A percentile compares a stretch with the other conserved stretches of the same genome.
Conservation (phyloP, 2,329 filamentous ascomycete genomes). For the Bipolaris zeicola region DNA sequence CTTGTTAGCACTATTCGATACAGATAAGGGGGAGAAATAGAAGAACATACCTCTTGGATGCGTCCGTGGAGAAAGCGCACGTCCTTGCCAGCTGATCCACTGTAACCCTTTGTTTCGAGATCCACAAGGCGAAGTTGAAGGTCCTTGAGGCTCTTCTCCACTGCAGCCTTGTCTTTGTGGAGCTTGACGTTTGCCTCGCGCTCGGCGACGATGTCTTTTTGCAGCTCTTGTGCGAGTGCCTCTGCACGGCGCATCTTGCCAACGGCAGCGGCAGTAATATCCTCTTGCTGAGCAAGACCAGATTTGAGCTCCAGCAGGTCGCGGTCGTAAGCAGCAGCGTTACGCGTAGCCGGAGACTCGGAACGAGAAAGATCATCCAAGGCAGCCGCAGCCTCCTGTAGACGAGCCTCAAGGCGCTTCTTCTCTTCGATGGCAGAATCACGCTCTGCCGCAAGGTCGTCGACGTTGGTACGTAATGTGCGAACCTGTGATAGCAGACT, state of each 20-base stretch:
- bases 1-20: slow-evolving; percentile 18
- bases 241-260: slow-evolving; percentile 98
- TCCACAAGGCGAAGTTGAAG: slow-evolving; percentile 88
- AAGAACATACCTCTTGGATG: slow-evolving; percentile 81
- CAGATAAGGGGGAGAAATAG: not conserved
- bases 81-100: slow-evolving; percentile 86
- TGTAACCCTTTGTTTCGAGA: slow-evolving; percentile 93
- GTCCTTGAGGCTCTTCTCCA: slow-evolving; percentile 92
- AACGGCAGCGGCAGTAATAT: slow-evolving; percentile 86
- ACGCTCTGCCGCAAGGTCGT: slow-evolving; percentile 84
- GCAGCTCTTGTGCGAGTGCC: slow-evolving; percentile 82
- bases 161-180: slow-evolving; percentile 84
- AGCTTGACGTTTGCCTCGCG: slow-evolving; percentile 80
- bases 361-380: slow-evolving; percentile 86
- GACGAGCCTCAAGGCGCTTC: slow-evolving; percentile 80
- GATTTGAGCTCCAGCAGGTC: slow-evolving; percentile 90
- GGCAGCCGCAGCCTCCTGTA: slow-evolving; percentile 85
- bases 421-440: slow-evolving; percentile 88
- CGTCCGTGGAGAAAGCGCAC: slow-evolving; percentile 93
- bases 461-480: slow-evolving; percentile 78
- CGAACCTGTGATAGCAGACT: slow-evolving; percentile 88
- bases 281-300: slow-evolving; percentile 87
- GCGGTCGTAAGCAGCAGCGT: slow-evolving; percentile 85
- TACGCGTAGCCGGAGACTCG: slow-evolving; percentile 84
- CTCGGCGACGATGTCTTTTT: slow-evolving; percentile 88